A percentile compares a stretch with the other conserved stretches of the same genome.
Conservation (phyloP, 495 filamentous ascomycete species). For the Aspergillus bertholletiae region DNA sequence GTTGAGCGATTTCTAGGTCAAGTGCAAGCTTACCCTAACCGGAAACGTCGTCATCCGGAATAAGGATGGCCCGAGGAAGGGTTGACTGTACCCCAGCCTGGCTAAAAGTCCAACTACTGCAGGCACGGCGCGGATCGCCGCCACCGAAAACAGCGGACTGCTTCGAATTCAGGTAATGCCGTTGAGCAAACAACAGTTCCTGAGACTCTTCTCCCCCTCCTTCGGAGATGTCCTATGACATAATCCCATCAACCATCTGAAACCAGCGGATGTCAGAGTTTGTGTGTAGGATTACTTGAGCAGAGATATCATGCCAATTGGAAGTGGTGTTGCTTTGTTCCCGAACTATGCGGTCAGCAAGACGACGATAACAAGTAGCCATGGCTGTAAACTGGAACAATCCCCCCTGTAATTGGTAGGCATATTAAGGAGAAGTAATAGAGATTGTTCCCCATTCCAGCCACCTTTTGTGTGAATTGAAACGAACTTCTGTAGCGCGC, state of each 20-base stretch:
- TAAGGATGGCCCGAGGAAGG: background rate
- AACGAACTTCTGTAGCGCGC: background rate
- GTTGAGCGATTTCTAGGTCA: too few relatives aligned
- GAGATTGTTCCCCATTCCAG: background rate
- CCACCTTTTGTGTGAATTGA: background rate
- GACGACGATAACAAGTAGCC: background rate
- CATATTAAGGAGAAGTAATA: background rate
- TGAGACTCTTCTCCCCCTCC: too few relatives aligned
- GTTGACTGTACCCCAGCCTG: background rate
- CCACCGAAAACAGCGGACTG: background rate
- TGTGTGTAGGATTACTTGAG: background rate
- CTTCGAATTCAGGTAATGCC: background rate
- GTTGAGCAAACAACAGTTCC: background rate
- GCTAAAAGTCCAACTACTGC: background rate
- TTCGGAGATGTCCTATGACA: background rate
- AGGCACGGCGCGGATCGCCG: background rate
- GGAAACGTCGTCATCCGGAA: background rate
- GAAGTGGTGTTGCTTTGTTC: background rate
- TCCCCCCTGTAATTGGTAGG: background rate
- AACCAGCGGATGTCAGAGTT: background rate
- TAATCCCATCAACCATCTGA: background rate
- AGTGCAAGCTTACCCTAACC: background rate
- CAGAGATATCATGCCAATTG: background rate
- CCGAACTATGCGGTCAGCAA: background rate
- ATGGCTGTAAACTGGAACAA: background rate